Percentiles rank a stretch among this genome's conserved stretches.
Evolutionary conservation across 106 monocot genomes (phyloP).

Genomic region (Apostasia ramifera): DNA sequence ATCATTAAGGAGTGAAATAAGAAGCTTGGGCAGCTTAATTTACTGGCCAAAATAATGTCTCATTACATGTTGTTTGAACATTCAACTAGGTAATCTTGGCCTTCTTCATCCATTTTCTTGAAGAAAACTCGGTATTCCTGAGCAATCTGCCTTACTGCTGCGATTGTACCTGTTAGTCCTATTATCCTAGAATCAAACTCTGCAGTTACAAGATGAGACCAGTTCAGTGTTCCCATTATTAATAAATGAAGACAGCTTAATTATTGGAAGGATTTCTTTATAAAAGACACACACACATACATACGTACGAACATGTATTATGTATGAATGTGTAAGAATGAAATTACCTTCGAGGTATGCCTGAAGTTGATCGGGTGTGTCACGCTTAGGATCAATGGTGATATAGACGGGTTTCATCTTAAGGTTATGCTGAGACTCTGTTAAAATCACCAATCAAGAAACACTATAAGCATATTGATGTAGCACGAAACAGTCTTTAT

Average conservation of each 20-base stretch:
- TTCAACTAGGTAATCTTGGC: constrained; percentile 91
- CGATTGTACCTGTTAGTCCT: constrained; percentile 71
- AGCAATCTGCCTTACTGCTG: constrained; percentile 72
- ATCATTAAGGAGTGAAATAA: constrained; percentile 1
- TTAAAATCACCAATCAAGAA: background rate
- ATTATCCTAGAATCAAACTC: constrained; percentile 86
- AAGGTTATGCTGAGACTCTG: constrained; percentile 55
- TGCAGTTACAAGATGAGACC: constrained; percentile 23
- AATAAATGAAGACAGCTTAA: background rate
- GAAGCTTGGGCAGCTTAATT: background rate
- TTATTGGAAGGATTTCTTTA: background rate
- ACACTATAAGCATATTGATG: background rate
- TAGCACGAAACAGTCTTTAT: no score
- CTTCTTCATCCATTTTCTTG: constrained; percentile 83
- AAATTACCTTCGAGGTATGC: constrained; percentile 76
- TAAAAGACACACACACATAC: no score
- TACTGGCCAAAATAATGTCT: background rate
- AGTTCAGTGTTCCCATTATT: background rate
- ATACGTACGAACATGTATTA: no score
- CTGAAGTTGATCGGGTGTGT: constrained; percentile 67
- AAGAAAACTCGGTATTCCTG: constrained; percentile 92
- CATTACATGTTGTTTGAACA: constrained; percentile 83
- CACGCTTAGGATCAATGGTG: constrained; percentile 91
- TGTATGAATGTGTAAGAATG: background rate
- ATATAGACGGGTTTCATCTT: constrained; percentile 78